phyloP scores from a whole-genome alignment of 345 rosid species.

The Eucalyptus marginata region DNA sequence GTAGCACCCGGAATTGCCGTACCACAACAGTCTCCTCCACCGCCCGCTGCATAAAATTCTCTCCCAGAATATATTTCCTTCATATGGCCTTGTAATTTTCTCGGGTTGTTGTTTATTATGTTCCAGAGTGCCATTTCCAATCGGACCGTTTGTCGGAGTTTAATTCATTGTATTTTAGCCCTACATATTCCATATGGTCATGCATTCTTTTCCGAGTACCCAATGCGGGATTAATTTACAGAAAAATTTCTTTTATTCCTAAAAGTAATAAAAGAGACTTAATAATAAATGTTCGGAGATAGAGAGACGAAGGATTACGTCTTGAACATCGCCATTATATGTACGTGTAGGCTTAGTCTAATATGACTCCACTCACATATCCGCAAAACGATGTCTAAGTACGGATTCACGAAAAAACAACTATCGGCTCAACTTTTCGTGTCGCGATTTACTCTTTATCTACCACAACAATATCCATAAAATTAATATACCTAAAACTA shows the following conservation, averaged over 20 bases:
- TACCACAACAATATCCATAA: background rate
- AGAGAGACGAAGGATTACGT: background rate
- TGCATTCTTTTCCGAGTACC: background rate
- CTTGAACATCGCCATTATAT: background rate
- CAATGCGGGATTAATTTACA: background rate
- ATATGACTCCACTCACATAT: background rate
- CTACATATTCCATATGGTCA: background rate
- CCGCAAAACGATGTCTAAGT: background rate
- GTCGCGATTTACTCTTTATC: background rate
- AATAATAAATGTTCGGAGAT: no score
- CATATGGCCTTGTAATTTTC: background rate
- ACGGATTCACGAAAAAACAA: background rate
- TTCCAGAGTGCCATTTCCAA: background rate
- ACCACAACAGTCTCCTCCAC: background rate
- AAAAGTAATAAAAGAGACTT: no score
- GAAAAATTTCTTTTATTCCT: no score
- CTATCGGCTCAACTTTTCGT: background rate
- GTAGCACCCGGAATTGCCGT: constrained; percentile 15
- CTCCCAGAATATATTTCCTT: background rate
- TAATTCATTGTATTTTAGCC: background rate
- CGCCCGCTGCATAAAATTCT: background rate
- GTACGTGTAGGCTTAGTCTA: background rate
- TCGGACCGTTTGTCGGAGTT: background rate
- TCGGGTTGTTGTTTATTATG: background rate
- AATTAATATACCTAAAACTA: background rate